A percentile compares a stretch with the other conserved stretches of the same genome.
Evolutionary conservation across 352 stramenopile species (phyloP).

Genomic region (Globisporangium mamillatum): DNA sequence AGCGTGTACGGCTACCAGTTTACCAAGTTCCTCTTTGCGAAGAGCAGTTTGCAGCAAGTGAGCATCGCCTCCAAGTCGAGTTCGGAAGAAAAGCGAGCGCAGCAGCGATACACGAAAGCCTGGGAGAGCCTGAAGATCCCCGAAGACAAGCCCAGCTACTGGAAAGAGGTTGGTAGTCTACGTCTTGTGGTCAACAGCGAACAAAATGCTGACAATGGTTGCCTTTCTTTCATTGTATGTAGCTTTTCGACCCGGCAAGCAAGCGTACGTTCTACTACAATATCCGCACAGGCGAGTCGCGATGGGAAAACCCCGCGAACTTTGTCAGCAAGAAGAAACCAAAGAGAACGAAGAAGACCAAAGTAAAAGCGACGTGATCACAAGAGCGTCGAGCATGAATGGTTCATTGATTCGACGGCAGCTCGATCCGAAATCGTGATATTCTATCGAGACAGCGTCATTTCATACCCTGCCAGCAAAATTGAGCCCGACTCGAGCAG

Average conservation of each 20-base stretch:
- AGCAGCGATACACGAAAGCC: constrained; percentile 38
- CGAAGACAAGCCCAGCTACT: constrained; percentile 57
- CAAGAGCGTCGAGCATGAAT: neutral
- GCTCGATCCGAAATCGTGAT: neutral
- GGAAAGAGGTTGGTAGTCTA: constrained; percentile 49
- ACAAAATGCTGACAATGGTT: too few relatives aligned
- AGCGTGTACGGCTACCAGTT: constrained; percentile 52
- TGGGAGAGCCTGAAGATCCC: constrained; percentile 26
- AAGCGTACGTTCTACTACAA: constrained; percentile 69
- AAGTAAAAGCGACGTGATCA: constrained; percentile 3
- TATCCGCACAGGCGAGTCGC: constrained; percentile 59
- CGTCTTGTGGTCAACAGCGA: neutral
- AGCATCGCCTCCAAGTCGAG: constrained; percentile 23
- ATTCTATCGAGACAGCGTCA: constrained; percentile 25
- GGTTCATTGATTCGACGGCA: neutral
- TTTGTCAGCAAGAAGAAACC: constrained; percentile 22
- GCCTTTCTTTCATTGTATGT: neutral
- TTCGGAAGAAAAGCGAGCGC: constrained; percentile 32
- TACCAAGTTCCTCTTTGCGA: constrained; percentile 35
- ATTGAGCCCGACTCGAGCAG: constrained; percentile 72
- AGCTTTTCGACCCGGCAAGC: constrained; percentile 45
- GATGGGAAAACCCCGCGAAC: constrained; percentile 48
- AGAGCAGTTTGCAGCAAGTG: constrained; percentile 40
- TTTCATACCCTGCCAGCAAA: constrained; percentile 80
- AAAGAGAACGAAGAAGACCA: constrained; percentile 27